Base-by-base conservation (phyloP, 306 rosid genomes). In the Chamaecrista fasciculata region DNA sequence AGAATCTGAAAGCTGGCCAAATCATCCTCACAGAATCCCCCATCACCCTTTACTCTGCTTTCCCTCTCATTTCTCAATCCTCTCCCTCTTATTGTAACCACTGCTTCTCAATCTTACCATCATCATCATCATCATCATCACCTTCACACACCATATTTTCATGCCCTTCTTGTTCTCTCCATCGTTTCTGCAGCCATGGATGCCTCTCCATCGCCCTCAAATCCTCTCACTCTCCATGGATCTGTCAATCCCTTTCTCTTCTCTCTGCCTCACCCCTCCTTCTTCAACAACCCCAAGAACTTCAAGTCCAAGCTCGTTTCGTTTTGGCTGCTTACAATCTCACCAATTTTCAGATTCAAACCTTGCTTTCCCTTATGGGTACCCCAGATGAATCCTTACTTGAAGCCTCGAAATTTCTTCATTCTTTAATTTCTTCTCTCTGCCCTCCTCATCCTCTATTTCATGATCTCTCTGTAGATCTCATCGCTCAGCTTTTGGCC, bases 301-400 rank as follows among this genome's bases (percentile, higher is more conserved):
- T 33, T 25, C 90, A 83, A 65, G 81, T 82, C 60, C 89, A 90
- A 56, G 85, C 87, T 2, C 86, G 91, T 49, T 80, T 87, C 72
- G 36, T 90, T 4, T 55, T 87, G 4, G 88, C 91, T 1, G 76
- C 83, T 10, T 73, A 81, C 69, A 77, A 83, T n/a, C 53, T 3
- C 43, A 20, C 78, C 34, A 76, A 87, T 15, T 36, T 85, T n/a
- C 37, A 58, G 1, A 48, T 87, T 12, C 80, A 72, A 25, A 67
- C 14, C 9, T n/a, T 90, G 33, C 82, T 85, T 11, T 78, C 91
- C 34, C 90, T 90, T 9, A 81, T 78, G 43, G 94, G 95, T 6
- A 52, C 67, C n/a, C 63, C 80, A 6, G 66, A 75, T 33, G 52
- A 21, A 7, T 14, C 66, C 3, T 67, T 79, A 6, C 2, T 72